Base-by-base conservation (phyloP, 2,329 filamentous ascomycete genomes). In the Botrytis tulipae region DNA sequence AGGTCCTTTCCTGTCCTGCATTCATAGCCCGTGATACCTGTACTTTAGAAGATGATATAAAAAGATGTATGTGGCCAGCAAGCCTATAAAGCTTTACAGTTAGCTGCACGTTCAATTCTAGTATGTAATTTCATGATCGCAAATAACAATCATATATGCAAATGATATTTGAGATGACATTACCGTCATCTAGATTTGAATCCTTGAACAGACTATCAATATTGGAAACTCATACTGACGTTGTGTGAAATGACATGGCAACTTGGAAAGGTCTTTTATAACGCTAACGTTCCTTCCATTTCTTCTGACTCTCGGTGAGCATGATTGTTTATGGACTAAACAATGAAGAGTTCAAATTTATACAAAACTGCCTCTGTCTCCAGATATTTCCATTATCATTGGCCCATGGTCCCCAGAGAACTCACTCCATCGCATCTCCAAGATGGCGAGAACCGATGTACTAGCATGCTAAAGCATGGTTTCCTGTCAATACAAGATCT, bases 151-250 rank as follows among this genome's bases (percentile, higher is more conserved):
- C 7, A 10, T n/a, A 16, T n/a, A n/a, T 14, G 3, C 48, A n/a
- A n/a, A 54, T 5, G 1, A 54, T 54, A n/a, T 16, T 6, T 16
- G 25, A 3, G 8, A n/a, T 12, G 25, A 3, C 0, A n/a, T n/a
- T 12, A n/a, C 7, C 48, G 8, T 16, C 6, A 54, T n/a, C 3
- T 14, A 7, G 12, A 54, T n/a, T n/a, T 16, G 25, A 0, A 51
- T 51, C 2, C 48, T 54, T 7, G 25, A 7, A 16, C 6, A 54
- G 0, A 2, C 48, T 25, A n/a, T n/a, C 12, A 54, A n/a, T 12
- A 54, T 54, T 6, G 48, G 7, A 25, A 16, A 16, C 22, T 7
- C 12, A n/a, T 54, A 54, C 25, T 54, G 12, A 54, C 2, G 25
- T n/a, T n/a, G 12, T 7, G n/a, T 54, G 25, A n/a, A 54, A n/a